These are phyloP conservation scores for Candida anglica DNA, from an alignment of 805 yeast genomes.

Conservation along the genomic window DNA sequence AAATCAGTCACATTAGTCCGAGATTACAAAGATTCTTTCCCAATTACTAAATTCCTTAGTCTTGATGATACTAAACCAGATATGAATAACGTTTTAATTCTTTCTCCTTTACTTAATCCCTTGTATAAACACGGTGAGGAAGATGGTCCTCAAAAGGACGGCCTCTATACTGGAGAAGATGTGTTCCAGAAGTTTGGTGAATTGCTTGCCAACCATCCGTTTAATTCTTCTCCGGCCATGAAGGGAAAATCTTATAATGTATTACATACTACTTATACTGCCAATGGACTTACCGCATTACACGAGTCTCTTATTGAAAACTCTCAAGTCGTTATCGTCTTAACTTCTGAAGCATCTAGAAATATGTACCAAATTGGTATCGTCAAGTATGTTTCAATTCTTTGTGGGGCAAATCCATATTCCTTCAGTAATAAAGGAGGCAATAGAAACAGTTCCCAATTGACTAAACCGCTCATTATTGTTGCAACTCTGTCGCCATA, in stretches of 20 bases:
- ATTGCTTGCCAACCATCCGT: conserved; percentile 33
- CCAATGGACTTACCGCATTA: conserved; percentile 48
- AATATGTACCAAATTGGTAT: conserved; percentile 61
- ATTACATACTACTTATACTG: conserved; percentile 56
- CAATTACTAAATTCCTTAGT: conserved; percentile 35
- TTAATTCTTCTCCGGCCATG: conserved; percentile 12
- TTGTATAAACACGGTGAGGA: conserved; percentile 18
- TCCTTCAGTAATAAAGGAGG: conserved; percentile 16
- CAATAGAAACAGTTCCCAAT: conserved; percentile 15
- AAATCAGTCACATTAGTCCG: conserved; percentile 51
- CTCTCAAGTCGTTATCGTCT: conserved; percentile 47
- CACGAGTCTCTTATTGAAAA: conserved; percentile 53
- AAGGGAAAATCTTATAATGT: conserved; percentile 39
- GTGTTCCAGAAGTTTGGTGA: conserved; percentile 52
- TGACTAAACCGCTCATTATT: conserved; percentile 49
- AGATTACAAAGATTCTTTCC: conserved; percentile 48
- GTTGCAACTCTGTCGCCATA: conserved; percentile 63
- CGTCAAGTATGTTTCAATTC: conserved; percentile 51
- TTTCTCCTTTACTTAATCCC: conserved; percentile 37
- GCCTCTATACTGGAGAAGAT: conserved; percentile 46
- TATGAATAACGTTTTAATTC: conserved; percentile 26
- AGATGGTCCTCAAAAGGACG: conserved; percentile 10
- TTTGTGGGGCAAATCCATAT: conserved; percentile 47
- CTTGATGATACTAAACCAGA: conserved; percentile 11
- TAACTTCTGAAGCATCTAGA: conserved; percentile 56